Evolutionary conservation across 345 rosid species (phyloP).

Genomic region (Eucalyptus cladocalyx): DNA sequence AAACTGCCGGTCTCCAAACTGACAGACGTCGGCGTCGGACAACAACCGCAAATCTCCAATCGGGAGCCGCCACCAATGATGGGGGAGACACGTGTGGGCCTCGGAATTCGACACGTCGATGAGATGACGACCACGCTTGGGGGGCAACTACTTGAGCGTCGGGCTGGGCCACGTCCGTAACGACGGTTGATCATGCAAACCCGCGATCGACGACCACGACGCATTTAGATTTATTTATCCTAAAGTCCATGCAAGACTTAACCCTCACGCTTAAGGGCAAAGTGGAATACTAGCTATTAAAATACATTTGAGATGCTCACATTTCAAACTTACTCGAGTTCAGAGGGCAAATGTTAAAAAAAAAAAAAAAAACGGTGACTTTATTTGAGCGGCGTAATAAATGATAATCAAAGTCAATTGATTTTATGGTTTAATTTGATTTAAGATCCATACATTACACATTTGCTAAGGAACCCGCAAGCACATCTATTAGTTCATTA

Average conservation of each 20-base stretch:
- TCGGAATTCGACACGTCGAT: not conserved
- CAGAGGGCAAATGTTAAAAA: not conserved
- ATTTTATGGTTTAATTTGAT: not conserved
- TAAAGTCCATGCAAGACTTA: not conserved
- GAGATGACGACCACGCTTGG: not conserved
- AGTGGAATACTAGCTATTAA: not conserved
- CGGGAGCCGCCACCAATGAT: not conserved
- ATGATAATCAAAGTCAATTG: not conserved
- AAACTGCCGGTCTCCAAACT: not conserved
- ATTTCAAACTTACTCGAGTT: not conserved
- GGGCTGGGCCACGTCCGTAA: not conserved
- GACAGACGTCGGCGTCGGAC: not conserved
- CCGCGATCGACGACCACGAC: not conserved
- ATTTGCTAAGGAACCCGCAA: not conserved
- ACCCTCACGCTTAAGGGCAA: not conserved
- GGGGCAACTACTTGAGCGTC: not conserved
- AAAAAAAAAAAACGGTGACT: fast-evolving
- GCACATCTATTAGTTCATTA: fast-evolving
- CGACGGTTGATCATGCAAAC: not conserved
- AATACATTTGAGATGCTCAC: not conserved
- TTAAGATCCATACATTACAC: fast-evolving
- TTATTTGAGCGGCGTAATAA: not conserved
- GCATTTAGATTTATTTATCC: not conserved
- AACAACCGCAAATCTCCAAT: not conserved
- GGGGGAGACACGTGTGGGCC: not conserved